These are phyloP conservation scores for Bjerkandera adusta DNA, from an alignment of 1,284 basidiomycete species.

Conservation along the genomic window DNA sequence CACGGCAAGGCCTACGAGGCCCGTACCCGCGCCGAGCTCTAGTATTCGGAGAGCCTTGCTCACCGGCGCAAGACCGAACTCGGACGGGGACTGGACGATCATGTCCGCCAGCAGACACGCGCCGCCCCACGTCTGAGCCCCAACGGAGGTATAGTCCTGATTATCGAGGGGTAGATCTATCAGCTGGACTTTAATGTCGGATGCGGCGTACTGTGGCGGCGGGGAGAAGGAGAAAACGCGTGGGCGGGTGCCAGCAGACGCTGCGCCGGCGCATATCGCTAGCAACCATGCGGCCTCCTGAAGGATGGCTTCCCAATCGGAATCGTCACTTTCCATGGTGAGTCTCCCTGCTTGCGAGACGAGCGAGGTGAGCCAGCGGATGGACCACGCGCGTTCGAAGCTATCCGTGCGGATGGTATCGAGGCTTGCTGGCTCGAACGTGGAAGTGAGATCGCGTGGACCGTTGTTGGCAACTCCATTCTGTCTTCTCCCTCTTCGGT, in stretches of 20 bases:
- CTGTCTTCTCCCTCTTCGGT: too few relatives aligned
- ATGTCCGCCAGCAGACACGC: conserved; percentile 82
- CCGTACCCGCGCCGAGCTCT: conserved; percentile 88
- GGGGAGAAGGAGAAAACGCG: conserved; percentile 39
- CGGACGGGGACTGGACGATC: conserved; percentile 57
- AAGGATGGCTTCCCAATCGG: conserved; percentile 35
- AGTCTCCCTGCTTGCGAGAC: conserved; percentile 32
- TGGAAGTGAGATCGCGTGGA: neutral
- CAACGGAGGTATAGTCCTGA: conserved; percentile 74
- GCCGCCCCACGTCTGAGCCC: conserved; percentile 90
- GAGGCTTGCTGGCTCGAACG: too few relatives aligned
- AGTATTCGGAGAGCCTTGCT: conserved; percentile 50
- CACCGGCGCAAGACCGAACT: conserved; percentile 43
- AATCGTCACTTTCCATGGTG: conserved; percentile 13
- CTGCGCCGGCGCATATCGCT: conserved; percentile 37
- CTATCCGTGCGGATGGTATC: conserved; percentile 42
- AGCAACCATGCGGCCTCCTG: conserved; percentile 52
- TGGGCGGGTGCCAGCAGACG: conserved; percentile 38
- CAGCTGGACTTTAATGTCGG: conserved; percentile 44
- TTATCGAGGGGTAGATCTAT: conserved; percentile 76
- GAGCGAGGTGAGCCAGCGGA: conserved; percentile 70
- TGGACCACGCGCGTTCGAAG: conserved; percentile 67
- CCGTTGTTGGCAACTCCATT: too few relatives aligned
- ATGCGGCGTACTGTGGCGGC: conserved; percentile 15
- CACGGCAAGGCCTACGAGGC: conserved; percentile 73